Base-by-base conservation (phyloP, 1,284 basidiomycete species). In the Ustilago loliicola region DNA sequence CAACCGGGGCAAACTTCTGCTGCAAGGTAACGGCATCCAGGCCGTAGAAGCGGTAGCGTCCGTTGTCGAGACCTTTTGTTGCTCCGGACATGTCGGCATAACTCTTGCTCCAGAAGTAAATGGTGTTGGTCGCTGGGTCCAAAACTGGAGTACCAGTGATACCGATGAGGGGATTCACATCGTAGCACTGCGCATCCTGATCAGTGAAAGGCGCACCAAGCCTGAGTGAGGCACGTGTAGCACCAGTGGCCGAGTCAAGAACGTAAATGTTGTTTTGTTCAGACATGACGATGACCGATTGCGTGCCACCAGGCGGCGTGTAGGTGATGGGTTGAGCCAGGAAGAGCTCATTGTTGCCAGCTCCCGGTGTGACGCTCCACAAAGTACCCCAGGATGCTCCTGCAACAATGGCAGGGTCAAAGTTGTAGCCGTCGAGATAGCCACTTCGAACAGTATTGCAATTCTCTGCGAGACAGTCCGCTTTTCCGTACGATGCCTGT, bases 371-470 rank as follows among this genome's bases (percentile, higher is more conserved):
- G 32, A 34, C 7, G 5, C 32, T 42, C 40, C 40, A 42, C 6
- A 42, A 4, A 5, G 6, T 5, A 21, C 40, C 40, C 4, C 6
- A 42, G n/a, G 40, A 7, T 6, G 40, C 4, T 5, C 40, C 40
- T 4, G 7, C 40, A 21, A 42, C 66, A 32, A 69, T 54, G 32
- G 66, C 61, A 11, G 66, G 66, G 38, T 69, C 66, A 32, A 69
- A 69, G 34, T 69, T 62, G 66, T 69, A 63, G 2, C 66, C 66
- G 2, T 69, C 66, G 6, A 69, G 55, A 25, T 69, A 69, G 21
- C 66, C 66, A 7, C 45, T 52, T 32, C 58, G 60, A 25, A 32
- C 52, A 4, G 54, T 5, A 42, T 7, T 5, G 15, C 40, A 42
- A 21, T 42, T 42, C 40, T 42, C 40, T 13, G 15, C 15, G 4